Conservation (phyloP, 2,329 filamentous ascomycete species). For the Xylaria sp. region DNA sequence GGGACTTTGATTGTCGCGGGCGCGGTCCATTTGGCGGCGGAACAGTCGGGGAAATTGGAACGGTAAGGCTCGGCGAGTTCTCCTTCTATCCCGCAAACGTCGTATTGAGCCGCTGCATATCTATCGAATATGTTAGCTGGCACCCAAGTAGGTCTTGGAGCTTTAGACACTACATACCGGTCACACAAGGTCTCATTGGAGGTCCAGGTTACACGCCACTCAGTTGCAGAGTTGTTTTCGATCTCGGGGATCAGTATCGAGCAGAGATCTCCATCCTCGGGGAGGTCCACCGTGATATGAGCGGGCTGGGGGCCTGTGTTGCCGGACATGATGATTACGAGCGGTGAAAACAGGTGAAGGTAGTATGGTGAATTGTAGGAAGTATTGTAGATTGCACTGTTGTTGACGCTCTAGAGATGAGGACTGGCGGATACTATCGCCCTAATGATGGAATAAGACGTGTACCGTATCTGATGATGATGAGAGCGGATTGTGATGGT, state of each 20-base stretch:
- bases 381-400: background rate
- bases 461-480: too few species aligned
- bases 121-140: background rate
- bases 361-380: background rate
- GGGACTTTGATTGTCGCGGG: background rate
- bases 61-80: background rate
- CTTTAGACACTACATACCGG: background rate
- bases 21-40: background rate
- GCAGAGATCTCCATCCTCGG: background rate
- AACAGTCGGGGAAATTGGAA: background rate
- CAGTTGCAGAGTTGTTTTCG: background rate
- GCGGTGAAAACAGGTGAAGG: background rate
- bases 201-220: conserved; percentile 1
- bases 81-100: background rate
- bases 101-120: background rate
- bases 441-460: too few species aligned
- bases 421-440: too few species aligned
- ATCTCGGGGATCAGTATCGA: background rate
- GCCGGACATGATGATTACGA: background rate
- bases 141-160: background rate
- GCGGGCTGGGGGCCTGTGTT: background rate
- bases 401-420: background rate
- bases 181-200: background rate
- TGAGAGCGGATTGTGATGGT: too few species aligned
- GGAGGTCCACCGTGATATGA: background rate